phyloP scores from a whole-genome alignment of 768 basidiomycete genomes.

The Sporobolomyces pararoseus region DNA sequence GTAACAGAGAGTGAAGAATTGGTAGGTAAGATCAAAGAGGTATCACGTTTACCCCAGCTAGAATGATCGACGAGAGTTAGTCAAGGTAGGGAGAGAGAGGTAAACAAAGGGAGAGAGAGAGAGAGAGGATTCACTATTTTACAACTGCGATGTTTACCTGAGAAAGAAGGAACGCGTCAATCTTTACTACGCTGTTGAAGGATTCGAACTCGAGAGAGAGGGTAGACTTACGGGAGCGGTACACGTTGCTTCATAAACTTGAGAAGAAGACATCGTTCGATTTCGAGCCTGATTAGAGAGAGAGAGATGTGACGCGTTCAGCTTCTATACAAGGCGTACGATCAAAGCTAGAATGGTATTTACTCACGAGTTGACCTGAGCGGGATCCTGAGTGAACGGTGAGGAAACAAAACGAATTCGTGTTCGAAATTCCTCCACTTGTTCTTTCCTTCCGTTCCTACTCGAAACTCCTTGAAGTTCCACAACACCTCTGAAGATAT shows the following conservation, averaged over 20 bases:
- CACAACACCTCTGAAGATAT: not conserved
- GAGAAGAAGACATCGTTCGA: slow-evolving; percentile 1
- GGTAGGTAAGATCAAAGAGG: slow-evolving; percentile 88
- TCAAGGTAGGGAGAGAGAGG: not conserved
- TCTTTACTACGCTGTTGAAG: no score
- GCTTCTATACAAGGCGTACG: no score
- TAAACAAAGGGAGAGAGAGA: not conserved
- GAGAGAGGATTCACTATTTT: slow-evolving; percentile 22
- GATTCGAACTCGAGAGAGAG: not conserved
- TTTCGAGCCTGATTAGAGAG: no score
- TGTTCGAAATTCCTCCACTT: no score
- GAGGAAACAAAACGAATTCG: no score
- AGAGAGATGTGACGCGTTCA: no score
- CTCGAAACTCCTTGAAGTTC: not conserved
- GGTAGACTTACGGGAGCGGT: slow-evolving; percentile 40
- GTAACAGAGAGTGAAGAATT: slow-evolving; percentile 98
- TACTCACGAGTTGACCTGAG: no score
- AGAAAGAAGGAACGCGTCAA: not conserved
- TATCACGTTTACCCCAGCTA: slow-evolving; percentile 94
- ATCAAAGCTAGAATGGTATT: no score
- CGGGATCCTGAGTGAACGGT: no score
- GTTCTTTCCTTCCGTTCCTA: not conserved
- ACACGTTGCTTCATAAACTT: slow-evolving; percentile 39
- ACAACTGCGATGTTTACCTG: slow-evolving; percentile 45
- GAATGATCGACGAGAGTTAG: slow-evolving; percentile 51